A percentile compares a stretch with the other conserved stretches of the same genome.
These are phyloP conservation scores for Seminavis robusta DNA, from an alignment of 108 stramenopile species.

Conservation along the genomic window DNA sequence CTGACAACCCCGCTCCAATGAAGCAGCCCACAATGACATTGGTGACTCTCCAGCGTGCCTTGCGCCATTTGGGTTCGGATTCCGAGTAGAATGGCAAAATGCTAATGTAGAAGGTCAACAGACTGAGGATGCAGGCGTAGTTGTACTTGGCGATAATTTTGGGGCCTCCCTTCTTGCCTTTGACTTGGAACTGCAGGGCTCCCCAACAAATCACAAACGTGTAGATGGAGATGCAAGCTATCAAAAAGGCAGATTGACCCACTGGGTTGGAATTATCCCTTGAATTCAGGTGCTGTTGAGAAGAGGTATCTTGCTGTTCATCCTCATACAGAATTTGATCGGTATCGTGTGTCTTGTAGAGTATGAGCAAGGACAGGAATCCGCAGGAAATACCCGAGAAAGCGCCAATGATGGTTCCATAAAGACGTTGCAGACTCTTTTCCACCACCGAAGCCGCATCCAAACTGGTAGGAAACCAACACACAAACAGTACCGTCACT, in stretches of 20 bases:
- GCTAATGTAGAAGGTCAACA: slow-evolving; percentile 5
- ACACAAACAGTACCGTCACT: slow-evolving; percentile 7
- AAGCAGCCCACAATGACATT: slow-evolving; percentile 15
- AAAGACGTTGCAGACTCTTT: slow-evolving; percentile 5
- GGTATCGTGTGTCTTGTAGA: background rate
- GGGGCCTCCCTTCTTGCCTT: background rate
- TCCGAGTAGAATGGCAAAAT: slow-evolving; percentile 2
- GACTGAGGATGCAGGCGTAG: slow-evolving; percentile 2
- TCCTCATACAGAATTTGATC: too few species aligned
- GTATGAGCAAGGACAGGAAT: slow-evolving; percentile 1
- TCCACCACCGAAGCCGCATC: slow-evolving; percentile 12
- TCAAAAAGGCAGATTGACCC: slow-evolving; percentile 5
- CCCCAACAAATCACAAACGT: background rate
- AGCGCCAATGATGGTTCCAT: slow-evolving; percentile 15
- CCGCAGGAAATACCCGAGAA: background rate
- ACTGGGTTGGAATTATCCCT: too few species aligned
- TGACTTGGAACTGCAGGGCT: slow-evolving; percentile 3
- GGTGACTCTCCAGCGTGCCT: background rate
- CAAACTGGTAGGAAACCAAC: slow-evolving; percentile 8
- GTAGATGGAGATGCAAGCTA: background rate
- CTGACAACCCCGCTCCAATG: background rate
- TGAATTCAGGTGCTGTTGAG: too few species aligned
- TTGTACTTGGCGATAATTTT: slow-evolving; percentile 8
- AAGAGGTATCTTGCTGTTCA: too few species aligned
- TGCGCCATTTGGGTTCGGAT: background rate